These are phyloP conservation scores for Capsella rubella DNA, from an alignment of 441 rosid genomes.

Conservation along the genomic window DNA sequence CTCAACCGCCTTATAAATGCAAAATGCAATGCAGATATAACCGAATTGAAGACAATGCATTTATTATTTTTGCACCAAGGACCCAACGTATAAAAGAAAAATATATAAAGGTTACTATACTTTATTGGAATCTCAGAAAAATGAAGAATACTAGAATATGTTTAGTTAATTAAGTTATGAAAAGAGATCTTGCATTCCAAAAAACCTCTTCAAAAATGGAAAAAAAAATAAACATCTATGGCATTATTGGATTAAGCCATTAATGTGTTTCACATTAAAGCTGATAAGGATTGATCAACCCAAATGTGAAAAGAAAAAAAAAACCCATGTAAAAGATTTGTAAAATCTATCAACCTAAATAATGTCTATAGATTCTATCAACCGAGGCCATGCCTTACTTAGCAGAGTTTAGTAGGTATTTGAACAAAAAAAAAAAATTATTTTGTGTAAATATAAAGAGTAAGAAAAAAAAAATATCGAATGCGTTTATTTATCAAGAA, in stretches of 20 bases:
- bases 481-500: background rate
- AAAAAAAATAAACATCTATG: background rate
- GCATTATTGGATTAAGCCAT: background rate
- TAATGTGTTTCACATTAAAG: background rate
- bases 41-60: constrained; percentile 43
- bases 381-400: constrained; percentile 2
- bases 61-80: constrained; percentile 39
- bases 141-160: background rate
- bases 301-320: constrained; percentile 5
- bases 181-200: constrained; percentile 11
- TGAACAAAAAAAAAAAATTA: background rate
- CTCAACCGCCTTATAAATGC: constrained; percentile 55
- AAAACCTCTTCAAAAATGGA: background rate
- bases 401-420: constrained; percentile 4
- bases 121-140: constrained; percentile 6
- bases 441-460: background rate
- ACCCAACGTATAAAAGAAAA: constrained; percentile 1
- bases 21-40: constrained; percentile 42
- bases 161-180: background rate
- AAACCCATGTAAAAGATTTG: background rate
- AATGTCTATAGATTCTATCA: constrained; percentile 2
- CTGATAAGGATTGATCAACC: constrained; percentile 3
- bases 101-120: background rate
- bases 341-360: constrained; percentile 3
- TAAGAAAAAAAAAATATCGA: background rate